Base-by-base conservation (phyloP, 768 basidiomycete species). In the Russula compacta region DNA sequence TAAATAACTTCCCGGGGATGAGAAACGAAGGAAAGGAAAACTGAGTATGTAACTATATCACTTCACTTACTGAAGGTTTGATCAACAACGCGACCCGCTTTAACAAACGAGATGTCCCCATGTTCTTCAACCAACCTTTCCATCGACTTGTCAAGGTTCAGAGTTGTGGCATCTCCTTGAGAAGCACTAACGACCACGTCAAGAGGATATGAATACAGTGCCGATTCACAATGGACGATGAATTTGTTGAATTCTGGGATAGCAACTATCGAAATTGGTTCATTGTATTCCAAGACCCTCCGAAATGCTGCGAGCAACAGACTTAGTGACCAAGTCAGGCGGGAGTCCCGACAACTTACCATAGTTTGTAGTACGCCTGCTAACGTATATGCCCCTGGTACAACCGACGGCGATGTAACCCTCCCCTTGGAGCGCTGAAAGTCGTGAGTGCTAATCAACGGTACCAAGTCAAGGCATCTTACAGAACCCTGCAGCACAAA, bases 201-300 rank as follows among this genome's bases (percentile, higher is more conserved):
- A 42, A 55, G 53, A 44, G 53, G 42, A 43, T 44, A 55, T 35
- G 42, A 44, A 35, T 4, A 55, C 14, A 55, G n/a, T 12, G 42
- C 17, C 9, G 15, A 44, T 55, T 55, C 53, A 42, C 53, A 55
- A 6, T 44, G 53, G 12, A 55, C 42, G 8, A 55, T 10, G 29
- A 55, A 55, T n/a, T 55, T 55, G 53, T 55, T 42, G n/a, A 35
- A 55, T 19, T 33, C 53, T 42, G 53, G 53, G 12, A 55, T 35
- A 7, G 53, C 53, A 2, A 55, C 32, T 15, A 55, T 55, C 10
- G 53, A 55, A 8, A 2, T 19, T 21, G 53, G 53, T 8, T 42
- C 53, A 35, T 55, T 21, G 53, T 19, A 55, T 43, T 55, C 53
- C 42, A 55, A 3, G 32, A 55, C 32, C n/a, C 15, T 55, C 32